Evolutionary conservation across 1,284 basidiomycete genomes (phyloP), one percentile per base, ranked within the genome.

Genomic region (Cronartium quercuum): DNA sequence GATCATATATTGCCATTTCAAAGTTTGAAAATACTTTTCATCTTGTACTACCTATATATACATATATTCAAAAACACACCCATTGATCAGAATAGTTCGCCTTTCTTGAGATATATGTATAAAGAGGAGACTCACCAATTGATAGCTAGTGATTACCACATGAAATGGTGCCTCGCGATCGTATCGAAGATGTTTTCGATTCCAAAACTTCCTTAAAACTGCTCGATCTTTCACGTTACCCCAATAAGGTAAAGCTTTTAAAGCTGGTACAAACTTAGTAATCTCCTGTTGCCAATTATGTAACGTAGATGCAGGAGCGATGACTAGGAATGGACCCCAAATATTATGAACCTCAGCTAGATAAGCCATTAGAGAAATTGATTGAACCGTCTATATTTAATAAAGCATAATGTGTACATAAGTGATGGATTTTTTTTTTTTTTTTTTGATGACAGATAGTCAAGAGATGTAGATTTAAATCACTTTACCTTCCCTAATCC

Each of bases 1-100:
- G 76, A 99, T 89, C 96, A 98, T 98, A 82, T 98, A 99, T 84
- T 99, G 96, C 96, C 96, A 99, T 81, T 94, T 96, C 79, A 98
- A 90, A 44, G 91, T 88, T 81, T 96, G 91, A 83, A 99, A 97
- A 83, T 99, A 98, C 81, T 97, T 94, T 80, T 97, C 94, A 82
- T 99, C 96, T 84, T 92, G 91, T 9, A 94, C 94, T 51, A 97
- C 88, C 90, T 92, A 78, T 40, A n/a, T 51, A 21, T 51, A 18
- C 2, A 51, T 29, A 29, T 29, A 29, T 29, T 51, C 47, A 51
- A 51, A 18, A 6, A 18, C 3, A 51, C 24, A 51, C 47, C 47
- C 47, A 51, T 51, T 21, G 6, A 51, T 15, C 29, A 29, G 29
- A 29, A 29, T 29, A 29, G 29, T 2, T 29, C 29, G 29, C 2